Percentiles rank a stretch among this genome's conserved stretches.
Evolutionary conservation across 345 rosid species (phyloP).

Genomic region (Eucalyptus cloeziana): DNA sequence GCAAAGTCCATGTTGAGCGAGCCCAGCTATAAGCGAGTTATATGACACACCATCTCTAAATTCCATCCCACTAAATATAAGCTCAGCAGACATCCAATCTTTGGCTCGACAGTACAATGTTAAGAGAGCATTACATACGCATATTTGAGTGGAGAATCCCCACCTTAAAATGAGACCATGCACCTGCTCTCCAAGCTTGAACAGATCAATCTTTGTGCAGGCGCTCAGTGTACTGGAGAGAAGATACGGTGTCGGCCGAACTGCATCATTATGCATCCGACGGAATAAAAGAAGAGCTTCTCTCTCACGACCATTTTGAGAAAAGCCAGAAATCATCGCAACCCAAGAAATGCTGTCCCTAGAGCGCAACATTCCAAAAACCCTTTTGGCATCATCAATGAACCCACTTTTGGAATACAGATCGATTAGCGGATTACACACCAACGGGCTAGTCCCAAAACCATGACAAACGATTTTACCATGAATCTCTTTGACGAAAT

Average conservation of each 20-base stretch:
- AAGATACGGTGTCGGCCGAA: constrained; percentile 57
- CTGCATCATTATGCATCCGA: constrained; percentile 42
- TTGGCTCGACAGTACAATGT: constrained; percentile 58
- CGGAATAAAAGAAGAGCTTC: constrained; percentile 50
- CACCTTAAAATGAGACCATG: constrained; percentile 58
- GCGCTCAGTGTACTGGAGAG: constrained; percentile 82
- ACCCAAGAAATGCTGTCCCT: constrained; percentile 82
- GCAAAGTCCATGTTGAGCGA: constrained; percentile 49
- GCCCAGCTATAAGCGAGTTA: constrained; percentile 80
- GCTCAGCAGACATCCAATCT: constrained; percentile 48
- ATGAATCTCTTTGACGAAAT: constrained; percentile 47
- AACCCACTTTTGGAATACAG: constrained; percentile 53
- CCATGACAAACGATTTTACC: constrained; percentile 49
- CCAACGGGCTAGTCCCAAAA: constrained; percentile 21
- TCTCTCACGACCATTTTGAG: constrained; percentile 48
- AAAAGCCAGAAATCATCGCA: constrained; percentile 68
- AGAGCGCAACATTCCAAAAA: constrained; percentile 35
- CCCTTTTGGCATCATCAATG: constrained; percentile 29
- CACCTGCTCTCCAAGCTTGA: constrained; percentile 55
- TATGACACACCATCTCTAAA: constrained; percentile 63
- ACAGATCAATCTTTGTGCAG: constrained; percentile 44
- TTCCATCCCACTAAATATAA: constrained; percentile 50
- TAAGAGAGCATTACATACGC: constrained; percentile 77
- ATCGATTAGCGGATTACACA: constrained; percentile 66
- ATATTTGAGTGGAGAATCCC: constrained; percentile 63